Conservation (phyloP, 2,329 filamentous ascomycete genomes). For the Paramyrothecium sp. region DNA sequence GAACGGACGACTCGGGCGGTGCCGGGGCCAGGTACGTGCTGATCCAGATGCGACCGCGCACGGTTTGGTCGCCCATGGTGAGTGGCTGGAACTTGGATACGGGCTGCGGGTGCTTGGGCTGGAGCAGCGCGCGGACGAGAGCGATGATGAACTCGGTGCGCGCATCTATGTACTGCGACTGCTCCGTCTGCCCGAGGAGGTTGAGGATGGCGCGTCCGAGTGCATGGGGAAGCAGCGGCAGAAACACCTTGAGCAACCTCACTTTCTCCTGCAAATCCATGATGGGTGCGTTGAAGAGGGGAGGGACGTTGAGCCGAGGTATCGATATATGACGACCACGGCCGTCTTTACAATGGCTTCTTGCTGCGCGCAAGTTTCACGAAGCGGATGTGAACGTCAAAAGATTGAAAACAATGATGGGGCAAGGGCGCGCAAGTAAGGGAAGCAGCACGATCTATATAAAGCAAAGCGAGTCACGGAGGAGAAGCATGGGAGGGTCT, state of each 20-base stretch:
- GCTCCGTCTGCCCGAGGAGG: constrained; percentile 65
- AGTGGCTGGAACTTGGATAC: constrained; percentile 63
- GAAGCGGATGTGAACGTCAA: too few species aligned
- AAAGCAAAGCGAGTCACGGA: too few species aligned
- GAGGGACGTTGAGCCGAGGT: background rate
- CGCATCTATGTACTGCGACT: constrained; percentile 75
- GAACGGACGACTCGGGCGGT: constrained; percentile 54
- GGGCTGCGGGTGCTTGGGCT: constrained; percentile 41
- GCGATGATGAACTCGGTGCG: constrained; percentile 70
- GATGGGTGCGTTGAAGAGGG: background rate
- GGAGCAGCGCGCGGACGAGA: constrained; percentile 66
- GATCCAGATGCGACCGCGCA: constrained; percentile 83
- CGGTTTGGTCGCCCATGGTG: constrained; percentile 60
- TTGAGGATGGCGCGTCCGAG: constrained; percentile 63
- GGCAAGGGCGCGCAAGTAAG: background rate
- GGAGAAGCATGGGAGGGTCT: too few species aligned
- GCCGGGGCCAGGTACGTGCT: constrained; percentile 64
- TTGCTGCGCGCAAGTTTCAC: too few species aligned
- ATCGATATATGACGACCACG: too few species aligned
- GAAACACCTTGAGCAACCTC: constrained; percentile 25
- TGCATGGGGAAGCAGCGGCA: constrained; percentile 60
- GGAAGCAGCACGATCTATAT: background rate
- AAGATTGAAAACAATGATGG: too few species aligned
- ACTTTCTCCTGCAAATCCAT: constrained; percentile 4
- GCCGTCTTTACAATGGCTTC: too few species aligned